phyloP scores from a whole-genome alignment of 306 rosid species.

The Glycyrrhiza uralensis region DNA sequence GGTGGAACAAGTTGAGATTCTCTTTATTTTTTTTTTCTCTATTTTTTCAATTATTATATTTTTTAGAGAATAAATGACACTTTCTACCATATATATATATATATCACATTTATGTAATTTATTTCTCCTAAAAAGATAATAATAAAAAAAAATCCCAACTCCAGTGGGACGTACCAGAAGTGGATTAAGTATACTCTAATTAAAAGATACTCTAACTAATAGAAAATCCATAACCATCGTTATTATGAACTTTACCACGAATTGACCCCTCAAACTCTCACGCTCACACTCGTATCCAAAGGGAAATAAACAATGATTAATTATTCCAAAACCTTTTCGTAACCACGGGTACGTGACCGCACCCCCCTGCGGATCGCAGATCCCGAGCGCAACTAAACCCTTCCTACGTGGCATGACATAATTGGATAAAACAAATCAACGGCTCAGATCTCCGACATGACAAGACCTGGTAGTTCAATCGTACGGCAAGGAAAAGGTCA shows the following conservation, averaged over 20 bases:
- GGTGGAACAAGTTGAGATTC: too few species aligned
- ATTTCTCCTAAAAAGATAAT: too few species aligned
- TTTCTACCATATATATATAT: too few species aligned
- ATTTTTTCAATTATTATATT: too few species aligned
- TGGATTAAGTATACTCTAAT: too few species aligned
- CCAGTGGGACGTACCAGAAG: too few species aligned
- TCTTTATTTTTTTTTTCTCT: too few species aligned
- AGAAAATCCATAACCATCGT: constrained; percentile 28
- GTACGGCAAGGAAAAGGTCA: constrained; percentile 19
- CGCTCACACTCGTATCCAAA: constrained; percentile 21
- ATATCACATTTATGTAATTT: too few species aligned
- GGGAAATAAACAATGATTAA: constrained; percentile 39
- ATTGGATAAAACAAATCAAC: not conserved
- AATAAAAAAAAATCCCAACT: too few species aligned
- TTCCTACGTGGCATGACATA: not conserved
- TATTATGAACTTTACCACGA: constrained; percentile 28
- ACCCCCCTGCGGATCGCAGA: constrained; percentile 5
- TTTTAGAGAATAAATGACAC: too few species aligned
- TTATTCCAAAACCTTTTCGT: constrained; percentile 29
- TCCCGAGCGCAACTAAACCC: constrained; percentile 9
- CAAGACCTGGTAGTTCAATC: not conserved
- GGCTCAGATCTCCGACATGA: fast-evolving
- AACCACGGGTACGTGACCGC: constrained; percentile 19
- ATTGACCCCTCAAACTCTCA: constrained; percentile 23
- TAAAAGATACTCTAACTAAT: too few species aligned